Conservation (phyloP, 1,139 yeast species). For the Taphrina communis region DNA sequence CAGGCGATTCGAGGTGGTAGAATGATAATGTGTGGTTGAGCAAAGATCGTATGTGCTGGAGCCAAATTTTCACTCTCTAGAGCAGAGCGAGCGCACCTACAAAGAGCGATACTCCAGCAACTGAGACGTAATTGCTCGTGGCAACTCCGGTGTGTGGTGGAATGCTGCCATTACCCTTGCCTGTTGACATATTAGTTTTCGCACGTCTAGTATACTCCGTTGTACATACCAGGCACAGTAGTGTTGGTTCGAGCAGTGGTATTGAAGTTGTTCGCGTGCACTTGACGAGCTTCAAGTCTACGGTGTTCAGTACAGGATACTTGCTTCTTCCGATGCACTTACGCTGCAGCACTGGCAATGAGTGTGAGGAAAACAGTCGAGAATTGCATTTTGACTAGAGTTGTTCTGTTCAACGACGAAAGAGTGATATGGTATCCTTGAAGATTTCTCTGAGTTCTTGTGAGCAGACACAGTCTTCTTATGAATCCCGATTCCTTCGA, state of each 20-base stretch:
- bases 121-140: slow-evolving; percentile 17
- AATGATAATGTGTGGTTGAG: slow-evolving; percentile 2
- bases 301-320: not conserved
- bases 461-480: not conserved
- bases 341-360: slow-evolving; percentile 22
- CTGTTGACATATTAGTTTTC: not conserved
- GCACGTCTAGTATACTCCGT: not conserved
- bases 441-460: not conserved
- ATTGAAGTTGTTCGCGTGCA: not conserved
- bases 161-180: not conserved
- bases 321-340: not conserved
- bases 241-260: slow-evolving; percentile 2
- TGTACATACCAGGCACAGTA: not conserved
- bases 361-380: slow-evolving; percentile 1
- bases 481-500: not conserved
- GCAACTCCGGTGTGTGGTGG: slow-evolving; percentile 16
- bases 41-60: not conserved
- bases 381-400: slow-evolving; percentile 7
- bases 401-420: not conserved
- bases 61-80: not conserved
- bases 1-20: not conserved
- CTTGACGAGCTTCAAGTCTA: not conserved
- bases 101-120: slow-evolving; percentile 13
- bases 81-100: slow-evolving; percentile 17
- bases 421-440: not conserved